Percentiles rank a stretch among this genome's conserved stretches.
phyloP scores from a whole-genome alignment of 2,329 filamentous ascomycete genomes.

The Dactylellina drechsleri region DNA sequence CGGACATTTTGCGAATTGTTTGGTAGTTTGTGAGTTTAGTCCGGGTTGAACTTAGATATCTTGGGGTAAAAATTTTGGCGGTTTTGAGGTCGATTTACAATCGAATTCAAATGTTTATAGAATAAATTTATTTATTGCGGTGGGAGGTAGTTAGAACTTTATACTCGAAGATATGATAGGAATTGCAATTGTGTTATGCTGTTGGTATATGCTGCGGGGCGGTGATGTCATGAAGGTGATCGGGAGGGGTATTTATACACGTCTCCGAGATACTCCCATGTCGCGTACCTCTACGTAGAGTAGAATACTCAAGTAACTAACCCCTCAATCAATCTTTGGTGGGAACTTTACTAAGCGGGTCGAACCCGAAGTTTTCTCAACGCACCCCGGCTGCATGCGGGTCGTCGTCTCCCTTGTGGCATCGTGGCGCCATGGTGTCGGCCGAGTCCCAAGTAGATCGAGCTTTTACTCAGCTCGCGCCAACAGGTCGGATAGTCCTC shows the following conservation, averaged over 20 bases:
- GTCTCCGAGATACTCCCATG: too few relatives aligned
- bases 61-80: slow-evolving; percentile 20
- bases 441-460: slow-evolving; percentile 12
- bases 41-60: background rate
- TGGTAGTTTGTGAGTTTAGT: slow-evolving; percentile 16
- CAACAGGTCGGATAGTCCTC: background rate
- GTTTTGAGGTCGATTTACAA: slow-evolving; percentile 3
- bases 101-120: too few relatives aligned
- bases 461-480: background rate
- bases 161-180: background rate
- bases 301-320: background rate
- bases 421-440: slow-evolving; percentile 15
- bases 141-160: too few relatives aligned
- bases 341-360: background rate
- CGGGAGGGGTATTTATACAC: too few relatives aligned
- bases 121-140: too few relatives aligned
- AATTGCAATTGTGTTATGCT: too few relatives aligned
- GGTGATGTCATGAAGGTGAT: too few relatives aligned
- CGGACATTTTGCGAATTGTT: slow-evolving; percentile 33
- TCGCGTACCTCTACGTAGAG: background rate
- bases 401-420: too few relatives aligned
- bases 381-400: background rate
- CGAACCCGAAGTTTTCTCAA: background rate
- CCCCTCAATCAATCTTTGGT: too few relatives aligned
- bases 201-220: too few relatives aligned